Evolutionary conservation across 2,329 filamentous ascomycete species (phyloP).

Genomic region (Mollisia scopiformis): DNA sequence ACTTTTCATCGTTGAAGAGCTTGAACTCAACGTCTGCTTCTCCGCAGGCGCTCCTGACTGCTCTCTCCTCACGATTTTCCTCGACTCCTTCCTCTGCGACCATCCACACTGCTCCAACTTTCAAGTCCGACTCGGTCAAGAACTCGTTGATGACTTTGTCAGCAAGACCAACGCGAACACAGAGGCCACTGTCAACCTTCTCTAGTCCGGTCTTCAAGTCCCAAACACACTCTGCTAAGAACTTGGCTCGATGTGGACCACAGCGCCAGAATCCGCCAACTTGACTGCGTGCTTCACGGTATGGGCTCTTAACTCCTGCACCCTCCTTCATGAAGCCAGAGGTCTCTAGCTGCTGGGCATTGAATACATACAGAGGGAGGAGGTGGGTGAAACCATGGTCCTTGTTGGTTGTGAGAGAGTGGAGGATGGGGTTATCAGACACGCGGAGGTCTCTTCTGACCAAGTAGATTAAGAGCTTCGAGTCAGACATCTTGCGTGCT

Average conservation of each 20-base stretch:
- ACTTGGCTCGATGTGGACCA: slow-evolving; percentile 72
- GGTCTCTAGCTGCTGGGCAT: slow-evolving; percentile 72
- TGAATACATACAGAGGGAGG: slow-evolving; percentile 71
- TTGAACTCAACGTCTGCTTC: slow-evolving; percentile 60
- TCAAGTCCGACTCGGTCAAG: slow-evolving; percentile 48
- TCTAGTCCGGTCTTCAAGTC: slow-evolving; percentile 68
- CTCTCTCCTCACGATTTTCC: slow-evolving; percentile 66
- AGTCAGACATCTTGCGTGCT: slow-evolving; percentile 36
- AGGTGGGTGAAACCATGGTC: slow-evolving; percentile 67
- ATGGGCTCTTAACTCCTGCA: slow-evolving; percentile 56
- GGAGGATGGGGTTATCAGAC: slow-evolving; percentile 74
- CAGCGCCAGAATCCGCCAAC: slow-evolving; percentile 73
- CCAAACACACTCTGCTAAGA: slow-evolving; percentile 74
- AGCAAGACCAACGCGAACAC: slow-evolving; percentile 64
- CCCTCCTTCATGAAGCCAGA: slow-evolving; percentile 68
- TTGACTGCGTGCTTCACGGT: slow-evolving; percentile 68
- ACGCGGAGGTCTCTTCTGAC: slow-evolving; percentile 74
- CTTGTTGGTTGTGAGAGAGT: slow-evolving; percentile 53
- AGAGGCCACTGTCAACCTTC: slow-evolving; percentile 60
- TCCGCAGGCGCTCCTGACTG: slow-evolving; percentile 55
- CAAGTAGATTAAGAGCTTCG: slow-evolving; percentile 68
- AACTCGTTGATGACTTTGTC: slow-evolving; percentile 62
- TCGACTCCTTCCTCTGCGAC: slow-evolving; percentile 71
- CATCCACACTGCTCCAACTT: slow-evolving; percentile 73
- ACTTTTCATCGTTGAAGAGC: slow-evolving; percentile 76